Conservation (phyloP, 225 moss, liverwort and hornwort genomes). For the Physcomitrellopsis africana region DNA sequence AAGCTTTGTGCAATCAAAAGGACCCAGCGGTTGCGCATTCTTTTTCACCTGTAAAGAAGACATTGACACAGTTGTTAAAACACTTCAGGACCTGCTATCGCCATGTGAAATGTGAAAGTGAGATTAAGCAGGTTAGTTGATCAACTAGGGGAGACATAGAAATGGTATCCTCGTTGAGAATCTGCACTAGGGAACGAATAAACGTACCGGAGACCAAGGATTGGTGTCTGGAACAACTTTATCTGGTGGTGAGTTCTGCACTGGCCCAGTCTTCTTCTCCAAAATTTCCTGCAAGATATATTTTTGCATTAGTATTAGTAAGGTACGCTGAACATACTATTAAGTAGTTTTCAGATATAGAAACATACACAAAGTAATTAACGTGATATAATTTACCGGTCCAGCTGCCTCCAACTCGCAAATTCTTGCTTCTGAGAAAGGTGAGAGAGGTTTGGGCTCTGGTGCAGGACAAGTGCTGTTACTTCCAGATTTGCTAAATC, state of each 20-base stretch:
- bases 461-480: conserved; percentile 17
- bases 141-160: not conserved
- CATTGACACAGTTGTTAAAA: not conserved
- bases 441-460: conserved; percentile 44
- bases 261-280: conserved; percentile 56
- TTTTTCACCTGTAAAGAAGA: conserved; percentile 15
- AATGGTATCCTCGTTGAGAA: too few species aligned
- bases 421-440: conserved; percentile 77
- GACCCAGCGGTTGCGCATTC: conserved; percentile 33
- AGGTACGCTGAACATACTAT: too few species aligned
- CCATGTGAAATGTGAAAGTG: too few species aligned
- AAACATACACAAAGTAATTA: not conserved
- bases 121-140: too few species aligned
- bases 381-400: conserved; percentile 43
- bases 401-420: conserved; percentile 80
- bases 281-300: conserved; percentile 45
- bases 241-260: conserved; percentile 67
- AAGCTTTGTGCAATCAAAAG: conserved; percentile 37
- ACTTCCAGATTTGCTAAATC: conserved; percentile 50
- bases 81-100: too few species aligned
- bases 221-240: conserved; percentile 48
- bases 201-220: conserved; percentile 71
- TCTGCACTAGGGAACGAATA: not conserved
- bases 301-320: too few species aligned
- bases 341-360: too few species aligned